A percentile compares a stretch with the other conserved stretches of the same genome.
Conservation (phyloP, 257 asterid genomes). For the Lantana camara region DNA sequence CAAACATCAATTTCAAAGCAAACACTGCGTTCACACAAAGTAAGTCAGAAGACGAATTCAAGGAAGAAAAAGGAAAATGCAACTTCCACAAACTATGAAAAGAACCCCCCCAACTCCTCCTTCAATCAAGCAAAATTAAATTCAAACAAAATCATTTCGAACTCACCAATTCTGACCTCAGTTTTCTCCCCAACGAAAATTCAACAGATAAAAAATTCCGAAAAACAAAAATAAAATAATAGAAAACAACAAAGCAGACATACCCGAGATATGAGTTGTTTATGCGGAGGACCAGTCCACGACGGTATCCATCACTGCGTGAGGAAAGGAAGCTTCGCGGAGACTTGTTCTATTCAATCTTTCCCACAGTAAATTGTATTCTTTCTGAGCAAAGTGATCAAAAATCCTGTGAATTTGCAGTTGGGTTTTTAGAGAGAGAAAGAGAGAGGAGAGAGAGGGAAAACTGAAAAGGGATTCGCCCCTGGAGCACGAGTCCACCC, state of each 20-base stretch:
- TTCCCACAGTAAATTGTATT: conserved; percentile 4
- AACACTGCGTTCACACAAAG: conserved; percentile 1
- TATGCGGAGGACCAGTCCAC: conserved; percentile 22
- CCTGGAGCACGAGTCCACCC: conserved; percentile 24
- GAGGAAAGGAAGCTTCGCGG: conserved; percentile 50
- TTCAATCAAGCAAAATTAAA: conserved; percentile 5
- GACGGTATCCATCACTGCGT: conserved; percentile 29
- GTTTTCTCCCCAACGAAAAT: conserved; percentile 17
- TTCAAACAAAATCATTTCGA: background rate
- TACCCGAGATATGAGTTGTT: conserved; percentile 36
- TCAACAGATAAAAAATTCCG: background rate
- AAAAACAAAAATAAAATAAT: background rate
- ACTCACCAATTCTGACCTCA: conserved; percentile 21
- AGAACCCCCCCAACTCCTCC: conserved; percentile 15
- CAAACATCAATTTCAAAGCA: conserved; percentile 14
- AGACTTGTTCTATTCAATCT: conserved; percentile 29
- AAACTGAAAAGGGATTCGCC: background rate
- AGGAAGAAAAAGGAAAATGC: background rate
- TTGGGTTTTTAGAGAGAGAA: conserved; percentile 19
- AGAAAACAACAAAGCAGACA: conserved; percentile 11
- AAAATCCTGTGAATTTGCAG: conserved; percentile 27
- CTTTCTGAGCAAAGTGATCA: conserved; percentile 13
- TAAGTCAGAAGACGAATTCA: background rate
- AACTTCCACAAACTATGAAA: conserved; percentile 1
- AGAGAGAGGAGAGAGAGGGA: background rate